phyloP scores from a whole-genome alignment of 148 eudicot genomes.

The Heliosperma pusillum region DNA sequence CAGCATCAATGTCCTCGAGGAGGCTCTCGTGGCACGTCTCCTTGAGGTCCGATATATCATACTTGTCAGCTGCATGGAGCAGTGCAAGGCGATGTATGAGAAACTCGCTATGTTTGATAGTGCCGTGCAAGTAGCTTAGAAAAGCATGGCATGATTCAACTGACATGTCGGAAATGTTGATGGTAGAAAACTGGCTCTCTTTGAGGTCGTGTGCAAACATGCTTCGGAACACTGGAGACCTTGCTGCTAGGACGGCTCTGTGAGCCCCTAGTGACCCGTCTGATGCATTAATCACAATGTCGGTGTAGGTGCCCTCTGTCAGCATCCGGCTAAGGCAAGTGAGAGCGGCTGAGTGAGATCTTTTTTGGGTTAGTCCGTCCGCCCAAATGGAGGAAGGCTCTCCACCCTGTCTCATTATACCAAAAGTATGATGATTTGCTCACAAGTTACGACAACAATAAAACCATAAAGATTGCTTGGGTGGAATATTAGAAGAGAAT shows the following conservation, averaged over 20 bases:
- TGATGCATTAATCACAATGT: constrained; percentile 61
- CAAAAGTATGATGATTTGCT: too few relatives aligned
- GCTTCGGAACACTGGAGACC: constrained; percentile 77
- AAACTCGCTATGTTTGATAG: constrained; percentile 52
- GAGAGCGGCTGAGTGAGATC: constrained; percentile 51
- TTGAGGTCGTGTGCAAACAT: constrained; percentile 85
- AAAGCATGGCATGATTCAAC: constrained; percentile 64
- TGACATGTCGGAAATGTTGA: constrained; percentile 79
- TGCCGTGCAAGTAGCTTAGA: constrained; percentile 67
- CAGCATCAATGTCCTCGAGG: constrained; percentile 66
- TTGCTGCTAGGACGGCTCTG: constrained; percentile 76
- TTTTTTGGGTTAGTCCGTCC: constrained; percentile 36
- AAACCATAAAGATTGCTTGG: too few relatives aligned
- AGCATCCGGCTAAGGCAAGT: constrained; percentile 62
- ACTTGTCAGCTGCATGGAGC: constrained; percentile 83
- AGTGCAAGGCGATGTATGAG: constrained; percentile 62
- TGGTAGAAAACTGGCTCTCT: constrained; percentile 55
- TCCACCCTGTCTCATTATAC: constrained; percentile 46
- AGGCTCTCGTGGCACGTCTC: constrained; percentile 85
- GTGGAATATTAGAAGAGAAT: too few relatives aligned
- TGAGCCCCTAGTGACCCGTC: constrained; percentile 68
- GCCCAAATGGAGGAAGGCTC: constrained; percentile 73
- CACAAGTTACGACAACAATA: too few relatives aligned
- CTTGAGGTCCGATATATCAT: constrained; percentile 73
- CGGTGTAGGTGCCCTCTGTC: constrained; percentile 77